Evolutionary conservation across 2,329 filamentous ascomycete genomes (phyloP).

Genomic region (Neofusicoccum cordaticola): DNA sequence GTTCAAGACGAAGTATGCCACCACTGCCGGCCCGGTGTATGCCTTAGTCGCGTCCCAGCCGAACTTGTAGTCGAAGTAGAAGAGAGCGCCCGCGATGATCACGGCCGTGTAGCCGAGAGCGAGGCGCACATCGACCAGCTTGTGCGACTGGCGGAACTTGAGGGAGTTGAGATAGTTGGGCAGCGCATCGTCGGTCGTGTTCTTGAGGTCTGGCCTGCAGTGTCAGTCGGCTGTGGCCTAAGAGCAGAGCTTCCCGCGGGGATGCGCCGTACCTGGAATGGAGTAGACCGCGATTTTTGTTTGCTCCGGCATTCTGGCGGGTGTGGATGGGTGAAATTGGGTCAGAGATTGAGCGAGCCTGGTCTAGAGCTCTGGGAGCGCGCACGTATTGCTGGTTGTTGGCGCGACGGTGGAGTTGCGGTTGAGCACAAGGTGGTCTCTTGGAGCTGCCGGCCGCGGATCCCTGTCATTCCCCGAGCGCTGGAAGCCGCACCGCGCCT

Average conservation of each 20-base stretch:
- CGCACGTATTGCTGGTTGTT: constrained; percentile 2
- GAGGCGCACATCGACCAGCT: constrained; percentile 77
- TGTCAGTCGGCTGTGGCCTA: constrained; percentile 3
- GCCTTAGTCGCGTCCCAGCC: constrained; percentile 84
- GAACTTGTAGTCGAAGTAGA: constrained; percentile 86
- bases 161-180: constrained; percentile 89
- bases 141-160: constrained; percentile 78
- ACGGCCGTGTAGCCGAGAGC: constrained; percentile 81
- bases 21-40: constrained; percentile 77
- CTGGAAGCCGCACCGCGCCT: constrained; percentile 6
- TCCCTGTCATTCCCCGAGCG: constrained; percentile 25
- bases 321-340: not conserved
- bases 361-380: not conserved
- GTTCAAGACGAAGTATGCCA: constrained; percentile 76
- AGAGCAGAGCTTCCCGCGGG: not conserved
- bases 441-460: constrained; percentile 28
- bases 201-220: constrained; percentile 76
- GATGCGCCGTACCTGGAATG: constrained; percentile 53
- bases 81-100: constrained; percentile 74
- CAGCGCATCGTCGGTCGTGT: constrained; percentile 92
- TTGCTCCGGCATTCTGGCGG: constrained; percentile 33
- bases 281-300: constrained; percentile 65
- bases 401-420: constrained; percentile 18
- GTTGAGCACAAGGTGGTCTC: constrained; percentile 36
- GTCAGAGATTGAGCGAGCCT: constrained; percentile 12